Base-by-base conservation (phyloP, 1,284 basidiomycete species). In the Psilocybe mexicana region DNA sequence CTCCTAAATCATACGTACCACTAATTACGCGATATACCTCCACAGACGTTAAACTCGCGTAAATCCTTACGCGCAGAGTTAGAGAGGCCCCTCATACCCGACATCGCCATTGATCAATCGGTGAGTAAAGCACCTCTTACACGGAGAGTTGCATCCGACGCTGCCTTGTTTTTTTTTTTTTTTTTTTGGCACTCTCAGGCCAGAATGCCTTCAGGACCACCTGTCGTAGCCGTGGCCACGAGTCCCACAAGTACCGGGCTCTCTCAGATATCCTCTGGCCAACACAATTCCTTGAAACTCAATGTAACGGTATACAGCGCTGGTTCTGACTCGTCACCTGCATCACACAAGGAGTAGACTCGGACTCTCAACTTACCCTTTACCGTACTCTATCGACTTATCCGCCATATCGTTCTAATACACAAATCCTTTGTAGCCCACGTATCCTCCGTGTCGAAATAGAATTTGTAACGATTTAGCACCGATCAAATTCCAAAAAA, bases 31-130 rank as follows among this genome's bases (percentile, higher is more conserved):
- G n/a, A 10, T 6, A 33, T n/a, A n/a, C 7, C 11, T 12, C 3
- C 23, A 6, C n/a, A 68, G 67, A 68, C 63, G n/a, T 47, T 67
- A 3, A 68, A 68, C 52, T 63, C 60, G 6, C 65, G 65, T 3
- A 59, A 62, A 40, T 65, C 65, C 0, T 57, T 68, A 2, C 61
- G 67, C 8, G 63, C 61, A 51, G 61, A 65, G 42, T 51, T 68
- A 3, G 62, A 65, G 43, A 47, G 55, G 10, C 62, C 64, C 7
- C 38, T 59, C 1, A 57, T 64, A 47, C 62, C 64, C 8, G 63
- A 64, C 42, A 59, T 67, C 24, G 46, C 60, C 7, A 36, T 67
- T 2, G 55, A 61, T 40, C 56, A 55, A 58, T 59, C 59, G 26
- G 62, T 65, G 35, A 52, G 57, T 25, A 25, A 28, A 5, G 10